A percentile compares a stretch with the other conserved stretches of the same genome.
Evolutionary conservation across 2,329 filamentous ascomycete species (phyloP).

Genomic region (Trichoderma brevicompactum): DNA sequence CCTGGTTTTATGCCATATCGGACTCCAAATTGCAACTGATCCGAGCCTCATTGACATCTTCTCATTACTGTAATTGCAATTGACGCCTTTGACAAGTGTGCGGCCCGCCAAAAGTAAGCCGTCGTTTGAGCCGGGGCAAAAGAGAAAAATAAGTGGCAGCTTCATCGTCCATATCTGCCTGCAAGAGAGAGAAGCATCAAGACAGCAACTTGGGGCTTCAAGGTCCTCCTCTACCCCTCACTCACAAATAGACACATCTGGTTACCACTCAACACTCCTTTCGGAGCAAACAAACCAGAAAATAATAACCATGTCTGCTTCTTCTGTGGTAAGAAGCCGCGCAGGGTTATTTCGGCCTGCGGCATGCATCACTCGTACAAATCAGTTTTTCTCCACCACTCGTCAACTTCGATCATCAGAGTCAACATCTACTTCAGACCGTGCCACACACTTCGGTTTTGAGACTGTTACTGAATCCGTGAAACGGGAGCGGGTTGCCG

Average conservation of each 20-base stretch:
- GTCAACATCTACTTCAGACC: slow-evolving; percentile 43
- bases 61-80: neutral
- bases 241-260: too few species aligned
- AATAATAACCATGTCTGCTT: slow-evolving; percentile 33
- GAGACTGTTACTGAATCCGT: slow-evolving; percentile 79
- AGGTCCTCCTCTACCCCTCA: too few species aligned
- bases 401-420: slow-evolving; percentile 32
- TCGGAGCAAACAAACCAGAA: neutral
- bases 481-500: slow-evolving; percentile 74
- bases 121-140: too few species aligned
- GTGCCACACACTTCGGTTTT: slow-evolving; percentile 88
- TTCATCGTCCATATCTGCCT: too few species aligned
- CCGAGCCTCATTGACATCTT: neutral
- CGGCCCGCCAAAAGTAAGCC: too few species aligned
- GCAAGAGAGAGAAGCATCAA: too few species aligned
- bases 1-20: neutral
- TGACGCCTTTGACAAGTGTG: neutral
- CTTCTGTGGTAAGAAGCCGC: slow-evolving; percentile 39
- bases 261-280: too few species aligned
- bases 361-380: slow-evolving; percentile 28
- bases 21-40: neutral
- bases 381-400: slow-evolving; percentile 40
- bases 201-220: too few species aligned
- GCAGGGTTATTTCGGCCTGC: slow-evolving; percentile 34
- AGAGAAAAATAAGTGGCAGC: too few species aligned